Evolutionary conservation across 768 basidiomycete species (phyloP), one percentile per base, ranked within the genome.

Genomic region (Boletales sp.): DNA sequence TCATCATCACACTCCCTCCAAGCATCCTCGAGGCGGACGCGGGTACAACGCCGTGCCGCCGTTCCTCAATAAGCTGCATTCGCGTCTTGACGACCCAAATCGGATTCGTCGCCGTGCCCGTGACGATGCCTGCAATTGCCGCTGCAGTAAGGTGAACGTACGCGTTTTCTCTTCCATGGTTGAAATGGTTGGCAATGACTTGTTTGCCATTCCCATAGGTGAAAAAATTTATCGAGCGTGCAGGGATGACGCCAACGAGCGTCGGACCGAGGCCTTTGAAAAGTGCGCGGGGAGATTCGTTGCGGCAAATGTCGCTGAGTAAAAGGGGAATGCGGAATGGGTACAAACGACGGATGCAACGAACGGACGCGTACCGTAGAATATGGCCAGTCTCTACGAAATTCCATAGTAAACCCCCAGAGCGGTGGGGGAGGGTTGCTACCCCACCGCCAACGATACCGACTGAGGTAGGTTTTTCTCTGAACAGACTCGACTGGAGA

Each of bases 11-110:
- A 48, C 83, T 85, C 14, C 79, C 80, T 0, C 82, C 80, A 2
- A 80, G 55, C 4, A 72, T 63, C 11, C 69, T 65, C 51, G 57
- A 41, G 44, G 58, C 21, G 31, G 56, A 52, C 21, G 21, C 2
- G 4, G 21, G 21, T 21, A 4, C 21, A 13, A 50, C 42, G 12
- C 50, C 45, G 2, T 56, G 56, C 25, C 53, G 63, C 2, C 56
- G 65, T 32, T 63, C 63, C 17, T 74, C 68, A 3, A 70, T 72
- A 14, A 99, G 81, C 64, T 98, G 96, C 47, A 99, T 61, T 7
- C 95, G 85, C 39, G 96, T 99, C 70, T 98, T 99, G 54, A 99
- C 92, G 41, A 99, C 96, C 96, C 96, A 99, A 21, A 99, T 95
- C 0, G 96, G 96, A 67, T 99, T 99, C 18, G 96, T 98, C 11